Conservation (phyloP, 106 monocot species). For the Xerophyta viscosa region DNA sequence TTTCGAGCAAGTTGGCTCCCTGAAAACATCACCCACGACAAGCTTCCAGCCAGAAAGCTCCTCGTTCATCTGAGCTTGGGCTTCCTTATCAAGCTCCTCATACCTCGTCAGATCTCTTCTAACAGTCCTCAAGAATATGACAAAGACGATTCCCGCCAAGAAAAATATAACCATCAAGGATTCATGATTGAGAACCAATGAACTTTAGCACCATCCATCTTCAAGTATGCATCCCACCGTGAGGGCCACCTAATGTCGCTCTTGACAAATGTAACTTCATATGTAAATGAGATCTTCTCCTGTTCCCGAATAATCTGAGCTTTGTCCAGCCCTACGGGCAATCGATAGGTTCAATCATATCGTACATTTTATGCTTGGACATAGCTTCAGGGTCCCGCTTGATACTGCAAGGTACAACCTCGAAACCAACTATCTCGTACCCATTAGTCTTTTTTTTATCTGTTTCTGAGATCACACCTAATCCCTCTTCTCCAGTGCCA, state of each 20-base stretch:
- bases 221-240: conserved; percentile 66
- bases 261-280: conserved; percentile 50
- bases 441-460: conserved; percentile 38
- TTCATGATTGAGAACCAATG: conserved; percentile 82
- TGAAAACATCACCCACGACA: conserved; percentile 65
- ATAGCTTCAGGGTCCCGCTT: conserved; percentile 34
- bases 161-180: conserved; percentile 66
- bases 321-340: conserved; percentile 35
- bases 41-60: conserved; percentile 68
- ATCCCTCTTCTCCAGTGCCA: conserved; percentile 38
- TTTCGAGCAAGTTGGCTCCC: conserved; percentile 50
- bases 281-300: conserved; percentile 56
- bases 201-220: conserved; percentile 54
- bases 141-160: conserved; percentile 58
- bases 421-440: conserved; percentile 62
- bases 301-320: conserved; percentile 41
- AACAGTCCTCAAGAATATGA: conserved; percentile 59
- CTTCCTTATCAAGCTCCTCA: conserved; percentile 57
- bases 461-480: conserved; percentile 26
- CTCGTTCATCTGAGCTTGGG: conserved; percentile 61
- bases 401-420: conserved; percentile 57
- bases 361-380: conserved; percentile 37
- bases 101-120: conserved; percentile 58
- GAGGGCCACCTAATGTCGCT: conserved; percentile 64
- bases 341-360: conserved; percentile 23